Base-by-base conservation (phyloP, 192 early-diverging fungal genomes). In the Coemansia sp. region DNA sequence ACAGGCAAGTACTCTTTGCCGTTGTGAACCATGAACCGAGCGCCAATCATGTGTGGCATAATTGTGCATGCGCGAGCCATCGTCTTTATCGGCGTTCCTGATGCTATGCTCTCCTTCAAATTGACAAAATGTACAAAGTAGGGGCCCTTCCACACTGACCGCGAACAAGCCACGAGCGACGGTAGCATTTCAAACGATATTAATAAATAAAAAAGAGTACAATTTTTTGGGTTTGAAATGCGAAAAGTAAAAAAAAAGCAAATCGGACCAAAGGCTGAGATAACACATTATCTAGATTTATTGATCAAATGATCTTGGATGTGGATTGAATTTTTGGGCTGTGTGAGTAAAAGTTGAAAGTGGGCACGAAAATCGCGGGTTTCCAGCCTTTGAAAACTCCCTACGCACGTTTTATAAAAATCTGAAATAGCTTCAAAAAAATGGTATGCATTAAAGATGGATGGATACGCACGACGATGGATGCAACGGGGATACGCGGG, bases 11-110 rank as follows among this genome's bases (percentile, higher is more conserved):
- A 96, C 57, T 87, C 84, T 55, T 96, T 97, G 67, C 96, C 96
- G 79, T 96, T 98, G 84, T 98, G 95, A 21, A 98, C 90, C 71
- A 90, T 74, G 80, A 98, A 96, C 78, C 89, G 90, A 37, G 90
- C 85, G 37, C 94, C 94, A 58, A 98, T 89, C 78, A 93, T 91
- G 59, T 89, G 79, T n/a, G 96, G 94, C 69, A 96, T 83, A 74
- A 98, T 95, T 10, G 95, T 96, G 75, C 90, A 90, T 36, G 90
- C 80, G 44, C 96, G 91, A 17, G 91, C 93, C 82, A 75, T 79
- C 1, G 92, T 94, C 63, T 88, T 87, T 71, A 92, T 89, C 27
- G 89, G 85, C 36, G 79, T 89, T 42, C 85, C 86, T 9, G 74
- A 75, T 23, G 84, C 81, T 72, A 91, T 80, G 37, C 82, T 85